phyloP scores from a whole-genome alignment of 2,329 filamentous ascomycete species.

The Coniochaeta sp. region DNA sequence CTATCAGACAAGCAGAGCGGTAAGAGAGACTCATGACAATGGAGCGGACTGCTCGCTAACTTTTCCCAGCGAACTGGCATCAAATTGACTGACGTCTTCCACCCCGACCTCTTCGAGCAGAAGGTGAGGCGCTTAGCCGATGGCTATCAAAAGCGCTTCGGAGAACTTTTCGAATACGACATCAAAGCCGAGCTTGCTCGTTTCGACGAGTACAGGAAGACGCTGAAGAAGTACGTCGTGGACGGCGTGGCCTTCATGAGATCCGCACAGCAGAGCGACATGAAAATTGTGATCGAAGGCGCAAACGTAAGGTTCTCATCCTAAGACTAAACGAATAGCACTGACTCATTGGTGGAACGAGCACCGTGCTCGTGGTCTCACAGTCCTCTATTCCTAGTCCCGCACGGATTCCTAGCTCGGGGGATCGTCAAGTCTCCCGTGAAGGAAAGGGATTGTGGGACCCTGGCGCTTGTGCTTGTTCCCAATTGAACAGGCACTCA shows the following conservation, averaged over 20 bases:
- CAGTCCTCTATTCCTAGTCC: no score
- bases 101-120: constrained; percentile 55
- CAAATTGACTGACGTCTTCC: constrained; percentile 59
- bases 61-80: constrained; percentile 49
- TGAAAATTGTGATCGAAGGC: constrained; percentile 60
- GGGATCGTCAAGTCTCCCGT: no score
- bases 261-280: constrained; percentile 48
- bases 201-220: constrained; percentile 51
- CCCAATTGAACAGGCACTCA: constrained; percentile 37
- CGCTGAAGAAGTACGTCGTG: constrained; percentile 53
- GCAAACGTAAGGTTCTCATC: constrained; percentile 33
- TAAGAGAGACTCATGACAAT: constrained; percentile 12
- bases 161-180: constrained; percentile 45
- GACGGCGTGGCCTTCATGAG: constrained; percentile 61
- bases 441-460: no score
- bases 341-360: background rate
- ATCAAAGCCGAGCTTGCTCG: constrained; percentile 59
- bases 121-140: constrained; percentile 54
- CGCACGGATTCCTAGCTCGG: no score
- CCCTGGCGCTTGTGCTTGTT: no score
- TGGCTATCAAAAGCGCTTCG: constrained; percentile 61
- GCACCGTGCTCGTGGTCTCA: no score
- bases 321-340: constrained; percentile 7
- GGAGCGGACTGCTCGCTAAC: constrained; percentile 13
- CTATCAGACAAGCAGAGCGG: constrained; percentile 21